A percentile compares a stretch with the other conserved stretches of the same genome.
phyloP scores from a whole-genome alignment of 371 early-diverging fungal species.

The Coemansia sp. region DNA sequence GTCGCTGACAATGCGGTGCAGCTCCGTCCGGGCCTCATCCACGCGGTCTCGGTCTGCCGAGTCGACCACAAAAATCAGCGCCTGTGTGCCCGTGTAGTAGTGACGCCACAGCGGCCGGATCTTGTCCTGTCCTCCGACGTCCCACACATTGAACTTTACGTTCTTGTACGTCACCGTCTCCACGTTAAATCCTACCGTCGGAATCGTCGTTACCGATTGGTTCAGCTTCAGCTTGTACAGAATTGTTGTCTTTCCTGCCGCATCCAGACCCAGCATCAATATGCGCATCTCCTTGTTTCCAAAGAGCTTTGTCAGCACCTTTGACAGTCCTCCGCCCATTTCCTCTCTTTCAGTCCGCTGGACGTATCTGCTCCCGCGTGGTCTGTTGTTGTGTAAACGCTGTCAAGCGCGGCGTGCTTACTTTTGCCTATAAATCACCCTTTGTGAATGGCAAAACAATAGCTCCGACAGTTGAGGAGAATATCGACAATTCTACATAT shows the following conservation, averaged over 20 bases:
- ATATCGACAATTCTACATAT: too few species aligned
- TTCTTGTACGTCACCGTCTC: slow-evolving; percentile 97
- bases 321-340: slow-evolving; percentile 69
- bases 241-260: slow-evolving; percentile 99
- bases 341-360: neutral
- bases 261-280: slow-evolving; percentile 95
- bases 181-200: slow-evolving; percentile 87
- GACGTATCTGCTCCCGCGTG: neutral
- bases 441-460: too few species aligned
- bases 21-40: slow-evolving; percentile 81
- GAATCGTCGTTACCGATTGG: slow-evolving; percentile 95
- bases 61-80: slow-evolving; percentile 96
- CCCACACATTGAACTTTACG: slow-evolving; percentile 83
- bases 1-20: slow-evolving; percentile 85
- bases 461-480: too few species aligned
- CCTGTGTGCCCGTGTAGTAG: slow-evolving; percentile 95
- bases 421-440: too few species aligned
- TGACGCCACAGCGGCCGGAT: slow-evolving; percentile 83
- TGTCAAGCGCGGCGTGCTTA: too few species aligned
- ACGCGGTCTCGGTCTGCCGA: slow-evolving; percentile 90
- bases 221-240: slow-evolving; percentile 80
- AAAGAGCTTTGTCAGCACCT: slow-evolving; percentile 68
- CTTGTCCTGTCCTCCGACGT: slow-evolving; percentile 55
- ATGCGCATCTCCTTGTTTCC: slow-evolving; percentile 95
- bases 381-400: neutral